phyloP scores from a whole-genome alignment of 164 flowering plant genomes.

The Stephania yunnanensis region DNA sequence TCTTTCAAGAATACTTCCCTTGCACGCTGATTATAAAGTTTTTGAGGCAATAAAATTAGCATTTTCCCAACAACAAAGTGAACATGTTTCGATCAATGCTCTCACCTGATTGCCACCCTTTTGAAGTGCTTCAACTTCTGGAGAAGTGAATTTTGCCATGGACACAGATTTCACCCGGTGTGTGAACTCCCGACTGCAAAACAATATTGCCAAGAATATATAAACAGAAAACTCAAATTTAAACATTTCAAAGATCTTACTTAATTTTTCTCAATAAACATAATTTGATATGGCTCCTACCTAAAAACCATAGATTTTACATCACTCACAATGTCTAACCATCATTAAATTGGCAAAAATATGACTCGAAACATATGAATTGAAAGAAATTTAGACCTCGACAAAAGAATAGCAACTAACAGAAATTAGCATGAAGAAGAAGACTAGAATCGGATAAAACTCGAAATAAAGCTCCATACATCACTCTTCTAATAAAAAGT shows the following conservation, averaged over 20 bases:
- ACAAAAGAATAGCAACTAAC: too few relatives aligned
- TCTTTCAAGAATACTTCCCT: slow-evolving; percentile 70
- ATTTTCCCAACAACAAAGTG: background rate
- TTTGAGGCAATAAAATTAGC: slow-evolving; percentile 14
- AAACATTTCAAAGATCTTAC: background rate
- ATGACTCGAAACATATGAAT: too few relatives aligned
- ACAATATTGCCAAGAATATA: slow-evolving; percentile 8
- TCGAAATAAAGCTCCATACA: too few relatives aligned
- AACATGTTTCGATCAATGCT: background rate
- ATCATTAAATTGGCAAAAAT: too few relatives aligned
- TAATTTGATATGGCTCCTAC: too few relatives aligned
- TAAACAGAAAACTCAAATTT: background rate
- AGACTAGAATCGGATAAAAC: too few relatives aligned
- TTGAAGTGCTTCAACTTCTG: slow-evolving; percentile 96
- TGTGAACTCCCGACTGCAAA: slow-evolving; percentile 88
- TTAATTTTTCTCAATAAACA: too few relatives aligned
- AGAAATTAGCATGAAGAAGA: too few relatives aligned
- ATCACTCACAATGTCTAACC: too few relatives aligned
- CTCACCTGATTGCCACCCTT: slow-evolving; percentile 94
- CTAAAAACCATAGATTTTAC: too few relatives aligned
- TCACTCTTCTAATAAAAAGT: too few relatives aligned
- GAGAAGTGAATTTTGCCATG: slow-evolving; percentile 88
- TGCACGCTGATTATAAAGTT: slow-evolving; percentile 60
- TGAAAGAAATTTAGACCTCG: too few relatives aligned
- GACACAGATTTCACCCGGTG: slow-evolving; percentile 98